These are phyloP conservation scores for Astraeus odoratus DNA, from an alignment of 768 basidiomycete species.

Conservation along the genomic window DNA sequence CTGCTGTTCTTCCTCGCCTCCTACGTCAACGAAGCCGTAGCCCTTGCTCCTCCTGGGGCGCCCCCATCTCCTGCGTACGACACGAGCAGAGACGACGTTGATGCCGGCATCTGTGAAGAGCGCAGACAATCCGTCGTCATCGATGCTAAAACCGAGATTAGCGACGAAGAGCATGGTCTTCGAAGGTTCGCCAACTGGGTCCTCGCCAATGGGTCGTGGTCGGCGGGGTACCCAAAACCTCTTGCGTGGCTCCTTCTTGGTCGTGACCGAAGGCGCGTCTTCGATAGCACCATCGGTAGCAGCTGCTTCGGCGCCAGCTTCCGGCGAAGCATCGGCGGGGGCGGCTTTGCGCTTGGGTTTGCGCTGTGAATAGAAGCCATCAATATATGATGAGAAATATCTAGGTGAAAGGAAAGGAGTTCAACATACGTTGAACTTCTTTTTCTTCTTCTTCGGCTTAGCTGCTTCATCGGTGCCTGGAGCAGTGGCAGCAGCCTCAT, in stretches of 20 bases:
- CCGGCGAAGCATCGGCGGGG: conserved; percentile 25
- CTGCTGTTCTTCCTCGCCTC: conserved; percentile 79
- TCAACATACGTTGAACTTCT: conserved; percentile 49
- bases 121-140: conserved; percentile 70
- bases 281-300: conserved; percentile 33
- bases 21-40: conserved; percentile 97
- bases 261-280: conserved; percentile 26
- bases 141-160: conserved; percentile 93
- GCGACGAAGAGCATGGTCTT: conserved; percentile 91
- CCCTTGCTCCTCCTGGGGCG: conserved; percentile 88
- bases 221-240: conserved; percentile 52
- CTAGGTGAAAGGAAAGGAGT: neutral
- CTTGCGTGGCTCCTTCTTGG: conserved; percentile 49
- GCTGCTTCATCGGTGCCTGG: conserved; percentile 48
- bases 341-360: conserved; percentile 40
- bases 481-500: conserved; percentile 43
- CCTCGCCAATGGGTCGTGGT: conserved; percentile 70
- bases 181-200: conserved; percentile 82
- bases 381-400: conserved; percentile 10
- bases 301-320: conserved; percentile 24
- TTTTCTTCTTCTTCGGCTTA: conserved; percentile 77
- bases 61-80: conserved; percentile 82
- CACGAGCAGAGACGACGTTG: conserved; percentile 76
- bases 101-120: conserved; percentile 87
- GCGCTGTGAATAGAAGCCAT: conserved; percentile 46